phyloP scores from a whole-genome alignment of 2,329 filamentous ascomycete species.

The Aspergillus clavatus region DNA sequence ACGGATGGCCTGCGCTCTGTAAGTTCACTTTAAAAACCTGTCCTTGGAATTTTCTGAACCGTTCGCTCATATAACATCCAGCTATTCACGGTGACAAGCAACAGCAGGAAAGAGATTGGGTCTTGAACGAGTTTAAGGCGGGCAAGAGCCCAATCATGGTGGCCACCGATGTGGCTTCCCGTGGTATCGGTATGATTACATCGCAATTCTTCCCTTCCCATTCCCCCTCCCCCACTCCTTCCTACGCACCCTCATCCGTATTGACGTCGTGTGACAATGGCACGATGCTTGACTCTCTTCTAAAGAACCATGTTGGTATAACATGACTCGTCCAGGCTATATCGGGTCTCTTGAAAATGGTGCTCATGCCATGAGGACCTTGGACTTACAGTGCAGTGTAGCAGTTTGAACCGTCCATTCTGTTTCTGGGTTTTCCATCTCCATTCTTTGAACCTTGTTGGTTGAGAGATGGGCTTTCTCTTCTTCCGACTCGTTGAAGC shows the following conservation, averaged over 20 bases:
- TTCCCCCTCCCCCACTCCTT: slow-evolving; percentile 21
- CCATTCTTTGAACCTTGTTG: slow-evolving; percentile 54
- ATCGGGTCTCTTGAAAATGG: slow-evolving; percentile 69
- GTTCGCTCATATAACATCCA: slow-evolving; percentile 36
- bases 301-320: slow-evolving; percentile 71
- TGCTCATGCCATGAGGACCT: slow-evolving; percentile 74
- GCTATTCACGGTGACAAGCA: slow-evolving; percentile 99
- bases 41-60: not conserved
- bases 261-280: slow-evolving; percentile 59
- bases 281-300: slow-evolving; percentile 80
- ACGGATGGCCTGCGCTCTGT: slow-evolving; percentile 96
- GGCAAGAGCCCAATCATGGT: slow-evolving; percentile 99
- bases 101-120: slow-evolving; percentile 99
- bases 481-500: slow-evolving; percentile 61
- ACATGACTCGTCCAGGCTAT: slow-evolving; percentile 85
- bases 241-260: slow-evolving; percentile 40
- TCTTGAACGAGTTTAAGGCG: slow-evolving; percentile 98
- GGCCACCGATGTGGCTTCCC: slow-evolving; percentile 97
- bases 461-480: slow-evolving; percentile 74
- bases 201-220: slow-evolving; percentile 43
- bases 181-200: slow-evolving; percentile 99
- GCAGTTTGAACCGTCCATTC: slow-evolving; percentile 57
- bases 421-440: slow-evolving; percentile 65
- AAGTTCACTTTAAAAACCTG: too few relatives aligned
- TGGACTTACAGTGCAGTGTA: slow-evolving; percentile 73